phyloP scores from a whole-genome alignment of 805 yeast species.

The Schwanniomyces vanrijiae region DNA sequence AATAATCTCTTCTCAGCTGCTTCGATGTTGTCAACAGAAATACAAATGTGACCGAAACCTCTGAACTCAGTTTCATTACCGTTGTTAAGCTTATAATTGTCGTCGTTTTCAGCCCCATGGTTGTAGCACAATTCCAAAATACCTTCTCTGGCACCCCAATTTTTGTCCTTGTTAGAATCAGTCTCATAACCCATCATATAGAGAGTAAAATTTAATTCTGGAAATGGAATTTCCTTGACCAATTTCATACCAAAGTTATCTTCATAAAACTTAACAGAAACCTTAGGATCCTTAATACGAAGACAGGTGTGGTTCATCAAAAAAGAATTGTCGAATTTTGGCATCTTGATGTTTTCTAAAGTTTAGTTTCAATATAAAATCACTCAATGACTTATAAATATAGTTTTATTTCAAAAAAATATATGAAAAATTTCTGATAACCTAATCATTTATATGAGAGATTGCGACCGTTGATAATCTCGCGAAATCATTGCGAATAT shows the following conservation, averaged over 20 bases:
- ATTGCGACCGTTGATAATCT: neutral
- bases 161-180: constrained; percentile 32
- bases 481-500: neutral
- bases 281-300: constrained; percentile 79
- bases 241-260: constrained; percentile 73
- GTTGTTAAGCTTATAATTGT: constrained; percentile 58
- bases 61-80: constrained; percentile 85
- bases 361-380: neutral
- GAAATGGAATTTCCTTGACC: constrained; percentile 50
- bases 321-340: constrained; percentile 35
- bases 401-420: too few relatives aligned
- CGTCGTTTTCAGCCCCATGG: constrained; percentile 67
- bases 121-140: constrained; percentile 82
- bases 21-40: constrained; percentile 79
- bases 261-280: constrained; percentile 70
- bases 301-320: constrained; percentile 69
- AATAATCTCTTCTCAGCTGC: constrained; percentile 60
- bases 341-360: constrained; percentile 17
- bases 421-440: too few relatives aligned
- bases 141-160: constrained; percentile 56
- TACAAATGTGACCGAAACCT: constrained; percentile 94
- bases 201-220: constrained; percentile 59
- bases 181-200: constrained; percentile 66
- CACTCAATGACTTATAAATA: neutral
- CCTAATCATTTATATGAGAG: neutral